Base-by-base conservation (phyloP, 2,329 filamentous ascomycete genomes). In the Trichoderma sp. region DNA sequence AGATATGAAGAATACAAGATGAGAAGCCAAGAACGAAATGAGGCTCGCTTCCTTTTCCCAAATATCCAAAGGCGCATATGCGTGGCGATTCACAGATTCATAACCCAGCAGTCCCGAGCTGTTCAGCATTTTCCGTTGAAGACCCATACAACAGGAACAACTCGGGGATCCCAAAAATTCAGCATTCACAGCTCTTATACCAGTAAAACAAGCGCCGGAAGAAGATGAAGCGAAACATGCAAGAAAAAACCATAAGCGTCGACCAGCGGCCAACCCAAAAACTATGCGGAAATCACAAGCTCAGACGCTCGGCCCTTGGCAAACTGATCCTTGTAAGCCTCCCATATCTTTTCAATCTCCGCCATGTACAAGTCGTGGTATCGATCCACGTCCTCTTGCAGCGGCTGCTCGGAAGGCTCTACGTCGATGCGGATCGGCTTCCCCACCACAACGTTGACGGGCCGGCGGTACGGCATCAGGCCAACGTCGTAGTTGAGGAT, bases 401-500 rank as follows among this genome's bases (percentile, higher is more conserved):
- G 84, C 1, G 94, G 90, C 67, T 88, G 86, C 41, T 72, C 69
- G n/a, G 74, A 76, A 48, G 85, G 79, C 21, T 83, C 78, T 67
- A 84, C 83, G 58, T 85, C 79, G 6, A 97, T 89, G 68, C 82
- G 81, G 67, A 97, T 92, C 0, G 94, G 93, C 60, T 85, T 83
- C 3, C 94, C 94, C 15, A 97, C 91, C 14, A 99, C 93, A 55
- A 97, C 87, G 74, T 98, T 95, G 66, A 99, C 81, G 12, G 92
- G 89, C 58, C 89, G 83, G 14, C 95, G 88, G 76, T 97, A 98
- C 0, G 95, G 95, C 91, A 98, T 93, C 72, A 98, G 80, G 4
- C 95, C 95, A 15, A 97, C 92, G 75, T 99, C 95, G 74, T 99
- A 98, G 77, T 99, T 99, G 79, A 98, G 97, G 47, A 98, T 89